Base-by-base conservation (phyloP, 192 early-diverging fungal species). In the Allomyces macrogynus region DNA sequence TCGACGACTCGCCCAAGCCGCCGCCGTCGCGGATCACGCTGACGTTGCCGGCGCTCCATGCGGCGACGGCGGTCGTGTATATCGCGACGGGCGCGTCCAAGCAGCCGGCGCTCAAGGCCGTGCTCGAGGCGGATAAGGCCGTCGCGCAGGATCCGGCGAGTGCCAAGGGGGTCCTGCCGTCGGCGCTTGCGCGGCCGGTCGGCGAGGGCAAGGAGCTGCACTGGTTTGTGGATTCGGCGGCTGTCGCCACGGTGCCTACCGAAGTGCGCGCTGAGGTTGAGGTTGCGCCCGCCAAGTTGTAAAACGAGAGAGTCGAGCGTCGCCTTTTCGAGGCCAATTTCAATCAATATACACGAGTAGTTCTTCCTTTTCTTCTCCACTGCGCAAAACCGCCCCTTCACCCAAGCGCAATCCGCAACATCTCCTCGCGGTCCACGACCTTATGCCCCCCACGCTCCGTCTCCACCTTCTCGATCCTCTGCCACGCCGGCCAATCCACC, bases 1-100 rank as follows among this genome's bases (percentile, higher is more conserved):
- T 97, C 32, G 74, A 71, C 22, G 89, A 99, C 69, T 90, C 88
- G 57, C 96, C 96, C 43, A 99, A 99, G 72, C 92, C 93, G 49
- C 96, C 96, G 14, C 84, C 91, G 16, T 64, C 76, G 63, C 73
- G 93, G 18, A 93, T 99, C 71, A 99, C 93, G 0, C 77, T 99
- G 63, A 95, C 96, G 1, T 77, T 83, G 60, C 92, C 93, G 8
- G 86, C 97, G 5, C 57, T 97, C 26, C 93, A 91, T 71, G 81
- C 84, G 23, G 90, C 93, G 1, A 80, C 86, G 0, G 80, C 72
- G 0, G 72, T 75, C 8, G 62, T 71, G 11, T 93, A 93, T 82
- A 91, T 93, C n/a, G 82, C 81, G 0, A 89, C 88, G 0, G 95
- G 95, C 23, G 87, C 84, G 10, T 82, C 85, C 22, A 98, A 98